Evolutionary conservation across 495 filamentous ascomycete genomes (phyloP).

Genomic region (Talaromyces adpressus): DNA sequence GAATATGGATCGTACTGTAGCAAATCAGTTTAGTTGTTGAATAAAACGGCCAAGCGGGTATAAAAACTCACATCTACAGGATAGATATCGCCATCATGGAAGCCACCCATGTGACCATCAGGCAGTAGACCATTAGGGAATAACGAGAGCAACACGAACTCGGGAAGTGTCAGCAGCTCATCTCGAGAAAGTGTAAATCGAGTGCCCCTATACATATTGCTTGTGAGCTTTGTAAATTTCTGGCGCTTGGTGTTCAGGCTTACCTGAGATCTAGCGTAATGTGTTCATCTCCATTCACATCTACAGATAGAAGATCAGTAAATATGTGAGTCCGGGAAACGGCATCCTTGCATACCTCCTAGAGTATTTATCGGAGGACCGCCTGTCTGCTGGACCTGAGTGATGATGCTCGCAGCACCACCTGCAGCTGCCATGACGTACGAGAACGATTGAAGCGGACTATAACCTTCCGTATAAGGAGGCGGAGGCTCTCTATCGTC

Average conservation of each 20-base stretch:
- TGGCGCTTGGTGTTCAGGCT: slow-evolving; percentile 10
- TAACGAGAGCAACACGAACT: slow-evolving; percentile 97
- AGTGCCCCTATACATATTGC: slow-evolving; percentile 58
- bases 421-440: slow-evolving; percentile 98
- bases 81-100: slow-evolving; percentile 87
- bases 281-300: slow-evolving; percentile 87
- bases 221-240: slow-evolving; percentile 15
- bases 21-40: too few relatives aligned
- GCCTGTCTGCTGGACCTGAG: slow-evolving; percentile 91
- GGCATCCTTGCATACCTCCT: slow-evolving; percentile 56
- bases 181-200: slow-evolving; percentile 91
- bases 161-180: slow-evolving; percentile 88
- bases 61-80: slow-evolving; percentile 96
- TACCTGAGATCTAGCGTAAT: slow-evolving; percentile 94
- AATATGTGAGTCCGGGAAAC: not conserved
- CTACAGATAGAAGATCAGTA: slow-evolving; percentile 30
- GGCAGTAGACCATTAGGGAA: slow-evolving; percentile 97
- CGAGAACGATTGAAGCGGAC: slow-evolving; percentile 85
- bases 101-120: slow-evolving; percentile 91
- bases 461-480: slow-evolving; percentile 89
- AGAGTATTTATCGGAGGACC: slow-evolving; percentile 77
- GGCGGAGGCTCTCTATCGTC: slow-evolving; percentile 91
- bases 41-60: too few relatives aligned
- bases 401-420: slow-evolving; percentile 96
- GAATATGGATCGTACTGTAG: slow-evolving; percentile 90